Conservation (phyloP, 805 yeast species). For the Yamadazyma sp. region DNA sequence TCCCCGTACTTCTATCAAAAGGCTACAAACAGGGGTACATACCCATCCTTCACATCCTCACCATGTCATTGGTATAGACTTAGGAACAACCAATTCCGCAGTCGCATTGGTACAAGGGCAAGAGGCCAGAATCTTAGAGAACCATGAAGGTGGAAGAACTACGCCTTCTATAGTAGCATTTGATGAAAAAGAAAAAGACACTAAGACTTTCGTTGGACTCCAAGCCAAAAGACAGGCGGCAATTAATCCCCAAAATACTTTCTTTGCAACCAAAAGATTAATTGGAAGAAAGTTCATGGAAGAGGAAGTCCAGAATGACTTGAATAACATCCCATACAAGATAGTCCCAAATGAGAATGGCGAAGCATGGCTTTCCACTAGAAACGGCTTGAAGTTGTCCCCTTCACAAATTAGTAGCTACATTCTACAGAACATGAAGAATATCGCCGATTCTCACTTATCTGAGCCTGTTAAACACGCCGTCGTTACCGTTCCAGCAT, state of each 20-base stretch:
- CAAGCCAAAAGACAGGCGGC: conserved; percentile 78
- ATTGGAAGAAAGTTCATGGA: conserved; percentile 74
- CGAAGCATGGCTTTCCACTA: conserved; percentile 64
- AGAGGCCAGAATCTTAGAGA: conserved; percentile 65
- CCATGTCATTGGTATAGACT: conserved; percentile 67
- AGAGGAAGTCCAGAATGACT: conserved; percentile 67
- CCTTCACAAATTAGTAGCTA: conserved; percentile 74
- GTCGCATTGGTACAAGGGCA: conserved; percentile 73
- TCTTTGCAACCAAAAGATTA: conserved; percentile 78
- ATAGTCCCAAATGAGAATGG: conserved; percentile 61
- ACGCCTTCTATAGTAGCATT: conserved; percentile 80
- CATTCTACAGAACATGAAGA: conserved; percentile 63
- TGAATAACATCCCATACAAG: conserved; percentile 60
- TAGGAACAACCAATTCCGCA: conserved; percentile 86
- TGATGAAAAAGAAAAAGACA: conserved; percentile 25
- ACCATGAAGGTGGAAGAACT: conserved; percentile 76
- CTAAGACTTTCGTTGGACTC: conserved; percentile 55
- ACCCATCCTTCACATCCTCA: conserved; percentile 9
- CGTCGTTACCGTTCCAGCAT: conserved; percentile 83
- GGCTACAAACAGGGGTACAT: no score
- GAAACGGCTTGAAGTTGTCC: conserved; percentile 48
- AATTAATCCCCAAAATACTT: conserved; percentile 73
- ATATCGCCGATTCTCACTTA: conserved; percentile 59
- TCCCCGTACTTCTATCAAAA: no score
- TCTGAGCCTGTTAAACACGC: conserved; percentile 55